A percentile compares a stretch with the other conserved stretches of the same genome.
These are phyloP conservation scores for Candida loeiensis DNA, from an alignment of 805 yeast genomes.

Conservation along the genomic window DNA sequence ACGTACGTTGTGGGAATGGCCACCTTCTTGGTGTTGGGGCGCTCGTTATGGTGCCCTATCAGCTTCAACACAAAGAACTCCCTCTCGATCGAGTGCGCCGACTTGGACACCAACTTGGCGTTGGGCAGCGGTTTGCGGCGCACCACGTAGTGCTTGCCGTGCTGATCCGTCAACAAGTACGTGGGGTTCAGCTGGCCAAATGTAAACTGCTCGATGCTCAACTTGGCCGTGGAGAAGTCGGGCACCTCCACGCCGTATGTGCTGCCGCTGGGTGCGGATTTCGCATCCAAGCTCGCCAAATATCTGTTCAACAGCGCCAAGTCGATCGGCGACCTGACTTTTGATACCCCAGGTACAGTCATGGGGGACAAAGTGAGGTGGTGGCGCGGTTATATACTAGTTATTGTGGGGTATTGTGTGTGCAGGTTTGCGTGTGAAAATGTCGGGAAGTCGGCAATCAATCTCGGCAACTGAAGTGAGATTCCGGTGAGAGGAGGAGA, in stretches of 20 bases:
- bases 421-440: conserved; percentile 7
- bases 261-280: conserved; percentile 13
- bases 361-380: conserved; percentile 7
- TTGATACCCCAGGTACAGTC: conserved; percentile 24
- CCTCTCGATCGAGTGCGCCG: conserved; percentile 62
- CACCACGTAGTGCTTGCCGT: conserved; percentile 40
- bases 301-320: conserved; percentile 20
- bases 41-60: conserved; percentile 18
- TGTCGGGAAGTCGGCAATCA: too few relatives aligned
- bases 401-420: conserved; percentile 6
- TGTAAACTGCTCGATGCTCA: conserved; percentile 47
- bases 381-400: not conserved
- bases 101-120: conserved; percentile 45
- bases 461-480: too few relatives aligned
- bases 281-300: conserved; percentile 12
- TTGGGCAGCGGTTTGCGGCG: conserved; percentile 56
- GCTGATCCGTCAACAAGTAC: conserved; percentile 37
- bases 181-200: conserved; percentile 68
- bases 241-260: conserved; percentile 24
- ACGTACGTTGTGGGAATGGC: conserved; percentile 54
- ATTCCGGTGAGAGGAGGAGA: too few relatives aligned
- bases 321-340: conserved; percentile 34
- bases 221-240: conserved; percentile 16
- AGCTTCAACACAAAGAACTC: conserved; percentile 51
- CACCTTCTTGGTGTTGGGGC: conserved; percentile 22